phyloP scores from a whole-genome alignment of 306 rosid genomes.

The Nissolia schottii region DNA sequence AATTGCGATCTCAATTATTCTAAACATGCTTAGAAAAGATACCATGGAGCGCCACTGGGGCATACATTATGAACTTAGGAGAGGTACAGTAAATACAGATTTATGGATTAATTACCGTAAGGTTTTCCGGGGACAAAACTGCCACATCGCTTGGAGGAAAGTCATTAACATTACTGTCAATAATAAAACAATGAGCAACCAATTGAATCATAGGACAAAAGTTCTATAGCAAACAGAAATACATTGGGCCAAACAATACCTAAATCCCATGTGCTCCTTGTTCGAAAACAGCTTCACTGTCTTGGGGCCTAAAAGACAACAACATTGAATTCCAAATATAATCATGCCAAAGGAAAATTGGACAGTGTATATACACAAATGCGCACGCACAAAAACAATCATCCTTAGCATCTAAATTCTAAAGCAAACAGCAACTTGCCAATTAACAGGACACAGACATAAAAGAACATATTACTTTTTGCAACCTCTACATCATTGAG shows the following conservation, averaged over 20 bases:
- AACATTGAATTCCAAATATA: conserved; percentile 27
- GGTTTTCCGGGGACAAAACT: conserved; percentile 62
- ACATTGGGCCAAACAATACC: conserved; percentile 45
- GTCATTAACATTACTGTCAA: conserved; percentile 83
- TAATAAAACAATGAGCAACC: conserved; percentile 29
- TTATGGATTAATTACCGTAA: conserved; percentile 45
- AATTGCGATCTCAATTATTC: background rate
- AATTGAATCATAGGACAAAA: conserved; percentile 1
- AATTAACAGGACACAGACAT: background rate
- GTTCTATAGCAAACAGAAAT: background rate
- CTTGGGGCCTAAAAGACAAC: conserved; percentile 69
- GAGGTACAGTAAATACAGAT: background rate
- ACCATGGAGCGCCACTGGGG: conserved; percentile 29
- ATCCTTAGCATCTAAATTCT: background rate
- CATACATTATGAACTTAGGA: background rate
- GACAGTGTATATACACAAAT: background rate
- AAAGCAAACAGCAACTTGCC: background rate
- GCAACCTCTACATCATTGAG: background rate
- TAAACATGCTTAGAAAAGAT: background rate
- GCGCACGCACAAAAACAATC: background rate
- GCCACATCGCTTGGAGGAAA: conserved; percentile 77
- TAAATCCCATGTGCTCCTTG: conserved; percentile 98
- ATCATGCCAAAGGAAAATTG: background rate
- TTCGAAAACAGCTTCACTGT: conserved; percentile 88
- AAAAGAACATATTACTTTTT: background rate